Evolutionary conservation across 2,329 filamentous ascomycete genomes (phyloP), one percentile per base, ranked within the genome.

Genomic region (Bipolaris gigantea): DNA sequence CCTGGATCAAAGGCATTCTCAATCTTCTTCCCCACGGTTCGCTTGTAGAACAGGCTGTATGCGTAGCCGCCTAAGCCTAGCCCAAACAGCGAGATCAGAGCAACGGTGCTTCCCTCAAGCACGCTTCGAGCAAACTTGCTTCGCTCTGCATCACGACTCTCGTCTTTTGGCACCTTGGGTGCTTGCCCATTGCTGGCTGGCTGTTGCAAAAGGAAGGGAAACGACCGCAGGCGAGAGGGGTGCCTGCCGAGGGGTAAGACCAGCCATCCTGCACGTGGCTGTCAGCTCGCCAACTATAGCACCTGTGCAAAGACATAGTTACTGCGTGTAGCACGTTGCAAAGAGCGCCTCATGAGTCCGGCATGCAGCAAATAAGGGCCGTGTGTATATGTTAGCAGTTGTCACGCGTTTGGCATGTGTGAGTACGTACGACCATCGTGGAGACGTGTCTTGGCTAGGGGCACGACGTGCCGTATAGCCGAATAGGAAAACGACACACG

Each of bases 101-200:
- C 70, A 34, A 73, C 66, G 25, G 69, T 70, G 58, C 67, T 70
- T 43, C 70, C 70, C 52, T 73, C 69, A n/a, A 72, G 59, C 4
- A 73, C 66, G 50, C 66, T 72, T 5, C 68, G 57, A 1, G 66
- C 61, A 41, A 70, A 71, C 27, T 68, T 70, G 60, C 62, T 63
- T 21, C 68, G 56, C 34, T 69, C 66, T 30, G 64, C 57, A 3
- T 35, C 9, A 5, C 19, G n/a, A 8, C 16, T 11, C 0, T 27
- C 46, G 18, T 25, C 2, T 5, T 42, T 42, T n/a, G 8, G 44
- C 4, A 45, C 0, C 10, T 19, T 43, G 15, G 27, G 35, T 4
- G 23, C 32, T n/a, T 38, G 41, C 2, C 25, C 47, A 35, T 46
- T n/a, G 27, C 33, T 41, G 27, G 42, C 45, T 38, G 42, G 42